phyloP scores from a whole-genome alignment of 345 rosid genomes.

The Populus tremula region DNA sequence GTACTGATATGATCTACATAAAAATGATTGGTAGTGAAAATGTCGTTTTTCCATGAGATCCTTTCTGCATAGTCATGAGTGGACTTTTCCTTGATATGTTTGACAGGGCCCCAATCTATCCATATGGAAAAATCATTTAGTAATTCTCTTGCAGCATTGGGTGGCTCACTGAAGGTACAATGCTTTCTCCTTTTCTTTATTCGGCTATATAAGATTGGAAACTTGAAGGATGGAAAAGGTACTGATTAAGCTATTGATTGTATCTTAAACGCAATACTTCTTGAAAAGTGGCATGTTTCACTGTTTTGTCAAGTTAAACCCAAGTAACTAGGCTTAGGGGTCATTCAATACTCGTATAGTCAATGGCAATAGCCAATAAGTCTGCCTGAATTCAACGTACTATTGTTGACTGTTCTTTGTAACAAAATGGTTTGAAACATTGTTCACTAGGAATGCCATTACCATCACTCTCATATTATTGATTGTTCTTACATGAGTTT shows the following conservation, averaged over 20 bases:
- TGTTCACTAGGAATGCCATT: not conserved
- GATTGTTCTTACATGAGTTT: not conserved
- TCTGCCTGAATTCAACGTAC: not conserved
- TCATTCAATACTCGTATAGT: not conserved
- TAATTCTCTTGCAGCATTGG: conserved; percentile 45
- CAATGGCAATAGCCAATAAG: not conserved
- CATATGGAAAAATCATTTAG: conserved; percentile 34
- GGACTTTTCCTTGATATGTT: conserved; percentile 16
- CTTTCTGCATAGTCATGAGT: conserved; percentile 6
- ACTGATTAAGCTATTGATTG: not conserved
- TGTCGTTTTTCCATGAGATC: conserved; percentile 13
- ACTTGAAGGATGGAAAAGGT: not conserved
- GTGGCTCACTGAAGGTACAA: conserved; percentile 60
- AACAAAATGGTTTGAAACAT: not conserved
- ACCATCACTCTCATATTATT: not conserved
- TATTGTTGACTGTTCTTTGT: not conserved
- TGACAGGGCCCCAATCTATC: conserved; percentile 47
- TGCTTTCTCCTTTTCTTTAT: not conserved
- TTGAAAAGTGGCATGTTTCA: not conserved
- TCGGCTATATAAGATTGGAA: not conserved
- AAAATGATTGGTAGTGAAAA: not conserved
- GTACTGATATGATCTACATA: not conserved
- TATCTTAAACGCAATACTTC: not conserved
- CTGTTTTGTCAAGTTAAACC: not conserved
- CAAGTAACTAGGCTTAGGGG: not conserved